phyloP scores from a whole-genome alignment of 2,329 filamentous ascomycete genomes.

The Macrophomina pseudophaseolina region DNA sequence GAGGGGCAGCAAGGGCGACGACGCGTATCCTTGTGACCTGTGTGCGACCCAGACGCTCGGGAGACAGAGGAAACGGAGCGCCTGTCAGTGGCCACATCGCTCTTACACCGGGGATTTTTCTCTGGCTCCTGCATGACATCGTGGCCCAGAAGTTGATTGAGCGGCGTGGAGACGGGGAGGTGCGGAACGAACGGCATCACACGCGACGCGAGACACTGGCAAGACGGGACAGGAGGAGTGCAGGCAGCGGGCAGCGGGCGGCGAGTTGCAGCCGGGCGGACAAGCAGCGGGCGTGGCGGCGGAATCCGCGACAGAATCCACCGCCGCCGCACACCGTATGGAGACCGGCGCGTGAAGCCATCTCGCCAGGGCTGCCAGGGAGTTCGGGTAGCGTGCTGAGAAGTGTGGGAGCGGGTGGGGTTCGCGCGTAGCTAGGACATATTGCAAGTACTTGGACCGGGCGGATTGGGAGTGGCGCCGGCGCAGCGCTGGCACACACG shows the following conservation, averaged over 20 bases:
- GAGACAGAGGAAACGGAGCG: slow-evolving; percentile 22
- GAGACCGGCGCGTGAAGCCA: not conserved
- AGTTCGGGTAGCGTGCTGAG: not conserved
- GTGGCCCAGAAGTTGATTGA: slow-evolving; percentile 13
- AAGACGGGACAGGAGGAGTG: not conserved
- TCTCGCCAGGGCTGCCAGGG: not conserved
- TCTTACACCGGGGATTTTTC: slow-evolving; percentile 14
- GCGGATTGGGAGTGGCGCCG: slow-evolving; percentile 5
- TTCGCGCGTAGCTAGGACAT: not conserved
- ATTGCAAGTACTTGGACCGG: not conserved
- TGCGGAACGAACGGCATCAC: slow-evolving; percentile 16
- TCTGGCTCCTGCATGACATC: slow-evolving; percentile 19
- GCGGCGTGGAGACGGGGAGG: slow-evolving; percentile 1
- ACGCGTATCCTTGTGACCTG: slow-evolving; percentile 22
- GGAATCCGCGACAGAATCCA: not conserved
- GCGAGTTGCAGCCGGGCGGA: not conserved
- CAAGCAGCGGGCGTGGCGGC: not conserved
- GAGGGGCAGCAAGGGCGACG: slow-evolving; percentile 12
- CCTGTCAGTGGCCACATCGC: slow-evolving; percentile 7
- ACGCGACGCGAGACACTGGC: slow-evolving; percentile 2
- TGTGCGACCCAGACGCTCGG: slow-evolving; percentile 21
- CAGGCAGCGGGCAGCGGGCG: not conserved
- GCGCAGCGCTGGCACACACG: not conserved
- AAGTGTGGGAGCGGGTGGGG: slow-evolving; percentile 5
- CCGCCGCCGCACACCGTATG: not conserved